Evolutionary conservation across 2,329 filamentous ascomycete species (phyloP).

Genomic region (Lachnellula willkommii): DNA sequence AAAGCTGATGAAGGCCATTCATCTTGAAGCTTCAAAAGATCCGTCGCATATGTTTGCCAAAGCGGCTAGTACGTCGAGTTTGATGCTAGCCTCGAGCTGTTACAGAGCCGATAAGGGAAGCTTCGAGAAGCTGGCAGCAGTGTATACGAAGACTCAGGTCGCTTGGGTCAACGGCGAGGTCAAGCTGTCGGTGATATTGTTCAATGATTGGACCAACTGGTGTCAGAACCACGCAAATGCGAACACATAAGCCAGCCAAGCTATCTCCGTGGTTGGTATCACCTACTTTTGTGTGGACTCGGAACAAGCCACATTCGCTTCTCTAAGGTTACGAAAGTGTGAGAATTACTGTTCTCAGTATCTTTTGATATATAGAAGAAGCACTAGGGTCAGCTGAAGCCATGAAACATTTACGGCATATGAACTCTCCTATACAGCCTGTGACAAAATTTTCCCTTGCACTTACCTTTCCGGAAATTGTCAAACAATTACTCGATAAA

Average conservation of each 20-base stretch:
- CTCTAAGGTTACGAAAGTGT: neutral
- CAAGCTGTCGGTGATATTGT: conserved; percentile 60
- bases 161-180: conserved; percentile 53
- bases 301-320: neutral
- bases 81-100: conserved; percentile 61
- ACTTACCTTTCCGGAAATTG: too few relatives aligned
- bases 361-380: too few relatives aligned
- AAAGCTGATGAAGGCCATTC: conserved; percentile 59
- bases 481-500: too few relatives aligned
- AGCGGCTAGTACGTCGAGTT: conserved; percentile 67
- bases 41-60: conserved; percentile 65
- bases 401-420: neutral
- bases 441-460: too few relatives aligned
- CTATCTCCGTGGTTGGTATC: neutral
- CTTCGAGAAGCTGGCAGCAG: conserved; percentile 50
- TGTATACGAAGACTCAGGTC: conserved; percentile 60
- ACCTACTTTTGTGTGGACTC: neutral
- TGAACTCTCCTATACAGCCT: too few relatives aligned
- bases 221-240: conserved; percentile 44
- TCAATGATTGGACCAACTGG: conserved; percentile 72
- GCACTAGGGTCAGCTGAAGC: neutral
- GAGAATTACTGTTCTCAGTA: neutral
- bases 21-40: conserved; percentile 60
- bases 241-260: conserved; percentile 1
- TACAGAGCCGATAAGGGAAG: conserved; percentile 48